Conservation (phyloP, 2,329 filamentous ascomycete genomes). For the Fusarium sororula region DNA sequence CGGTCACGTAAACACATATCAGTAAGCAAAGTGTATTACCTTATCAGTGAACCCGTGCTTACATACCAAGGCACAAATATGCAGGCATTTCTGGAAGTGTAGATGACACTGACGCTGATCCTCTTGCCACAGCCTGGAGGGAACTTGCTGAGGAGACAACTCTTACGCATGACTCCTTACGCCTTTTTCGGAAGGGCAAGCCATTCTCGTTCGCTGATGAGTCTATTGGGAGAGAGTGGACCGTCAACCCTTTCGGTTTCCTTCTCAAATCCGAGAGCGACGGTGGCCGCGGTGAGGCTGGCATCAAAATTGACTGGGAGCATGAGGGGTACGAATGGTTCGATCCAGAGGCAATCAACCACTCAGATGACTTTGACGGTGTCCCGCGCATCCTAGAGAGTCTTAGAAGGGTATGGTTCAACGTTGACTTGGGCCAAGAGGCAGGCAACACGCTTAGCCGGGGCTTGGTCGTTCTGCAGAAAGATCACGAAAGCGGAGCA, state of each 20-base stretch:
- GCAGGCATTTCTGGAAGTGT: constrained; percentile 71
- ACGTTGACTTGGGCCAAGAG: constrained; percentile 57
- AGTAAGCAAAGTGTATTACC: constrained; percentile 50
- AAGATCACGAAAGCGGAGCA: constrained; percentile 68
- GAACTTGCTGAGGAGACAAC: constrained; percentile 71
- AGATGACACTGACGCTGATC: constrained; percentile 60
- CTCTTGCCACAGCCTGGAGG: constrained; percentile 67
- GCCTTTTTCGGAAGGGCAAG: constrained; percentile 65
- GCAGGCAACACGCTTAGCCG: constrained; percentile 57
- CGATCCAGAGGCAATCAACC: constrained; percentile 59
- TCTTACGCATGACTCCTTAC: constrained; percentile 57
- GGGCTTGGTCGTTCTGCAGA: constrained; percentile 59
- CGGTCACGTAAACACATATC: constrained; percentile 67
- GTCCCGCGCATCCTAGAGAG: constrained; percentile 68
- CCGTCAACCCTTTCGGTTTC: constrained; percentile 70
- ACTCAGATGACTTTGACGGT: constrained; percentile 56
- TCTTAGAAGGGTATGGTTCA: constrained; percentile 67
- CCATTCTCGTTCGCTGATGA: constrained; percentile 66
- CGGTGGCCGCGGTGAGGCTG: constrained; percentile 50
- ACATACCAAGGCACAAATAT: constrained; percentile 58
- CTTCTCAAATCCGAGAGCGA: constrained; percentile 51
- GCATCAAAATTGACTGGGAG: constrained; percentile 69
- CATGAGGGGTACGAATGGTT: constrained; percentile 68
- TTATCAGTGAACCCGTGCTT: not conserved
- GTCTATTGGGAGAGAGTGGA: constrained; percentile 66